Evolutionary conservation across 1,284 basidiomycete species (phyloP).

Genomic region (Ceratobasidium sp.): DNA sequence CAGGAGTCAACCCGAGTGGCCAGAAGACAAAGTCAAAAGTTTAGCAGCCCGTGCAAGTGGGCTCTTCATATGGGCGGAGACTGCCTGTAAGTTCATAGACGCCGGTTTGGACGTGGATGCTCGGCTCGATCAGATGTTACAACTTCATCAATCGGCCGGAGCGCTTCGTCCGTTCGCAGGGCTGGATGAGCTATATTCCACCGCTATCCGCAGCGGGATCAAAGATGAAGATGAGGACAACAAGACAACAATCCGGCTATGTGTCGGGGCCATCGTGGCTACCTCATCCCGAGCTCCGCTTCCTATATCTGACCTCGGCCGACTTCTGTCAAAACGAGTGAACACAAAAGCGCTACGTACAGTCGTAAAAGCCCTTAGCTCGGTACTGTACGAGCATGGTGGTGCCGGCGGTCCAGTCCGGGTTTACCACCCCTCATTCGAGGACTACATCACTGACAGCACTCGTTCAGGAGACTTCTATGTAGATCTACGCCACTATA

Average conservation of each 20-base stretch:
- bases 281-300: neutral
- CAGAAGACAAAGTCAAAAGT: neutral
- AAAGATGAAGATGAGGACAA: conserved; percentile 1
- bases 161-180: neutral
- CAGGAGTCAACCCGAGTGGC: neutral
- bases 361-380: conserved; percentile 5
- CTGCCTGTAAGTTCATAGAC: conserved; percentile 1
- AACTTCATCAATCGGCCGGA: neutral
- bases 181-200: neutral
- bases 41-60: conserved; percentile 9
- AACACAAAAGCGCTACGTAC: neutral
- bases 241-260: neutral
- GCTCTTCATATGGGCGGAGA: conserved; percentile 42
- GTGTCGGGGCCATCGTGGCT: neutral
- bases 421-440: conserved; percentile 41
- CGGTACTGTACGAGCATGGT: conserved; percentile 30
- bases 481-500: neutral
- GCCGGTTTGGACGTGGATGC: neutral
- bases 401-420: conserved; percentile 14
- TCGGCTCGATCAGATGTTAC: neutral
- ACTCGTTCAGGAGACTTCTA: conserved; percentile 15
- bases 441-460: neutral
- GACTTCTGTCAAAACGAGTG: neutral
- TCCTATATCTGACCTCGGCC: neutral
- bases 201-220: neutral